Evolutionary conservation across 1,284 basidiomycete genomes (phyloP), one percentile per base, ranked within the genome.

Genomic region (Cutaneotrichosporon dermatis): DNA sequence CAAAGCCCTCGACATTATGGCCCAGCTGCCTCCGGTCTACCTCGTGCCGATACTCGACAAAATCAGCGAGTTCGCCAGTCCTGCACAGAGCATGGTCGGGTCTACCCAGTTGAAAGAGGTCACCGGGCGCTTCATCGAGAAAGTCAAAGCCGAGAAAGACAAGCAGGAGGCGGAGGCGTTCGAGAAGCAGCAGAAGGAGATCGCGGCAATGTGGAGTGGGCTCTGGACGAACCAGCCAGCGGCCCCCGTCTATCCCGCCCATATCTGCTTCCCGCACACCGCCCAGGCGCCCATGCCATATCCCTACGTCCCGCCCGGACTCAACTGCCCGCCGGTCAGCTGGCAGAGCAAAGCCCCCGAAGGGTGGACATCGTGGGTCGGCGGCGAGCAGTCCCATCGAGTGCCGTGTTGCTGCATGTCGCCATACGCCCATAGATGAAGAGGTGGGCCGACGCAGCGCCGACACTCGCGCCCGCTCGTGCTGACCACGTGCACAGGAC

Each of bases 1-100:
- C 66, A 73, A 74, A 56, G 73, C 71, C 2, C 65, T 76, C 16
- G 66, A 71, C n/a, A 33, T 71, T 1, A 65, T 72, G 34, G 44
- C 39, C 6, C 57, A 64, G 40, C 63, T 73, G 61, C 69, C 71
- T 3, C 57, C 55, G 3, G 37, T 40, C 3, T 67, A 63, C 15
- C 53, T 72, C n/a, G 50, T 63, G 4, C 64, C 34, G 4, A 13
- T 72, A 8, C 54, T 65, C 41, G 72, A 70, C 42, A 65, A 67
- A 39, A 49, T 75, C 46, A 51, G 59, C 36, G 66, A 68, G 25
- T 58, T 63, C 4, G 36, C 64, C 0, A 48, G 6, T 25, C 54
- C 54, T 4, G 59, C 59, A 2, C 51, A 57, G 0, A 60, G 64
- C 4, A 54, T 64, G n/a, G 5, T n/a, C 6, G 73, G 73, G 2